phyloP scores from a whole-genome alignment of 257 asterid species.

The Solanum sejunctum region DNA sequence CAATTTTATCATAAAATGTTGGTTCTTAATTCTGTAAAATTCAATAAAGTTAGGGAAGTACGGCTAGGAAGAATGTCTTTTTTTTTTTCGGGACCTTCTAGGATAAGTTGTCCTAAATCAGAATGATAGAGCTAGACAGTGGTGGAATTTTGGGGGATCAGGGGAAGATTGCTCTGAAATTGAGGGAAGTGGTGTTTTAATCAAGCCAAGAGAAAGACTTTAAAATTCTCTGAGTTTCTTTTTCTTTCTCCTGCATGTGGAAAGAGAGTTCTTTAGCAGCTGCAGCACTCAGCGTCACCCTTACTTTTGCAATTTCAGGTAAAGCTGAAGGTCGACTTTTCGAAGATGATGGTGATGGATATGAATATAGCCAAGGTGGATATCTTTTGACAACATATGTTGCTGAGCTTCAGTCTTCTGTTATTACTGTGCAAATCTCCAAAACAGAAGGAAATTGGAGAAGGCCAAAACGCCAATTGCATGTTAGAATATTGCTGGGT shows the following conservation, averaged over 20 bases:
- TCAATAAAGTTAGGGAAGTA: background rate
- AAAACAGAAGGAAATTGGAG: conserved; percentile 72
- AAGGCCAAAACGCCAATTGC: conserved; percentile 78
- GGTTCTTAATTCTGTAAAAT: background rate
- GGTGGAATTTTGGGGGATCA: background rate
- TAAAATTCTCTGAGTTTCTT: background rate
- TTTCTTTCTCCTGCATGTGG: background rate
- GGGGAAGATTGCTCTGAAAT: background rate
- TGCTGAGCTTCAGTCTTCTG: conserved; percentile 62
- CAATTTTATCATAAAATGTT: background rate
- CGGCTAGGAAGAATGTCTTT: background rate
- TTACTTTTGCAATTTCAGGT: conserved; percentile 28
- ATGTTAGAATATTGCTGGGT: conserved; percentile 62
- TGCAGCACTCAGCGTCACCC: background rate
- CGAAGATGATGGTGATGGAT: conserved; percentile 94
- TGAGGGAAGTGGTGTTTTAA: background rate
- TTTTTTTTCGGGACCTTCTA: background rate
- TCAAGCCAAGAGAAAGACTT: background rate
- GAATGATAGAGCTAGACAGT: background rate
- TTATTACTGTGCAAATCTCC: conserved; percentile 52
- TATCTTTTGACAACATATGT: conserved; percentile 75
- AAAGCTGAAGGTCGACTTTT: conserved; percentile 78
- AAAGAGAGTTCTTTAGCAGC: background rate
- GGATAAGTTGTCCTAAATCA: background rate
- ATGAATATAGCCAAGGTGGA: conserved; percentile 52